Conservation (phyloP, 2,329 filamentous ascomycete genomes). For the Colletotrichum musae region DNA sequence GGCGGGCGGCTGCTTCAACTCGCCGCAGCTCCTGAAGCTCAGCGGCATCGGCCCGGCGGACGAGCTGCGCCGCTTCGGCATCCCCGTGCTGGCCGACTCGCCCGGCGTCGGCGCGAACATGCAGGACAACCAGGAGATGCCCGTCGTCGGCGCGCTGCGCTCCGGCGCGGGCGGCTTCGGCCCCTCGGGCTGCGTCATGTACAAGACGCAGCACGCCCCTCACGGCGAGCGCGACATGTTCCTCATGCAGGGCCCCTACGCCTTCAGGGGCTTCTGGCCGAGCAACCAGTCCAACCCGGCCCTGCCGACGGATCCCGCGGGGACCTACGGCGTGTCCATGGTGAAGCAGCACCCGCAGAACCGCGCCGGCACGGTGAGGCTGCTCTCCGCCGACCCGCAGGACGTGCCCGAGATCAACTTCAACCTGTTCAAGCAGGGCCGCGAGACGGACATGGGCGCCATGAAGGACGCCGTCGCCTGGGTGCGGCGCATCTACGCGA, state of each 20-base stretch:
- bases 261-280: conserved; percentile 70
- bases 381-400: conserved; percentile 72
- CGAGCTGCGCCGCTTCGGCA: conserved; percentile 59
- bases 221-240: conserved; percentile 66
- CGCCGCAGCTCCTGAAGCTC: conserved; percentile 66
- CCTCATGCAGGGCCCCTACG: conserved; percentile 66
- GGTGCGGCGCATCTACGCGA: conserved; percentile 45
- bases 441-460: conserved; percentile 59
- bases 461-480: conserved; percentile 53
- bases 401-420: conserved; percentile 75
- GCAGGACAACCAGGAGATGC: conserved; percentile 59
- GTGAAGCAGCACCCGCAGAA: conserved; percentile 65
- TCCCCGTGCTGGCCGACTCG: conserved; percentile 59
- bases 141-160: conserved; percentile 47
- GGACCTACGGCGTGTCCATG: conserved; percentile 58
- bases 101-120: conserved; percentile 66
- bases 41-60: conserved; percentile 63
- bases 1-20: conserved; percentile 64
- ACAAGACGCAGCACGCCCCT: conserved; percentile 44
- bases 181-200: conserved; percentile 49
- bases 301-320: conserved; percentile 50
- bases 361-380: conserved; percentile 72
- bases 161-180: conserved; percentile 41
- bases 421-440: conserved; percentile 67
- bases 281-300: conserved; percentile 57